These are phyloP conservation scores for Pythium insidiosum DNA, from an alignment of 352 stramenopile species.

Conservation along the genomic window DNA sequence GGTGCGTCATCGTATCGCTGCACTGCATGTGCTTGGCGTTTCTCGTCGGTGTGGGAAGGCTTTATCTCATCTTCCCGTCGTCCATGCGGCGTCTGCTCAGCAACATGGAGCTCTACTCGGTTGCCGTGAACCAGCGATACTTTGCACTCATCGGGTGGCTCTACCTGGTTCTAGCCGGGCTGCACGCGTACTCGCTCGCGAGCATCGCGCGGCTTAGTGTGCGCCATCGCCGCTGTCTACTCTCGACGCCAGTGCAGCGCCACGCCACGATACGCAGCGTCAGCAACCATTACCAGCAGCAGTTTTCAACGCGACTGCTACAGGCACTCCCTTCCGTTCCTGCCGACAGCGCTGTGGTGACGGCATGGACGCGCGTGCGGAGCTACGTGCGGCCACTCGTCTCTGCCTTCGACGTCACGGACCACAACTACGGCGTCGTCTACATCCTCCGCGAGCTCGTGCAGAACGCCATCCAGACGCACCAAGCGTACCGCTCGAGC, in stretches of 20 bases:
- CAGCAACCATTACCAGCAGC: no score
- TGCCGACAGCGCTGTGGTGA: neutral
- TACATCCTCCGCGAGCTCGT: constrained; percentile 8
- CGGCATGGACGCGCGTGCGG: neutral
- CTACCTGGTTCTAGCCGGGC: neutral
- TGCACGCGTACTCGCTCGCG: neutral
- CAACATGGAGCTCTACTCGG: neutral
- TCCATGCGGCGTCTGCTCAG: neutral
- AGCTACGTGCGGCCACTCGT: neutral
- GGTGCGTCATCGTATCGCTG: neutral
- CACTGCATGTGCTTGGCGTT: neutral
- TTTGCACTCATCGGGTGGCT: neutral
- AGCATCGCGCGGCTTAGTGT: neutral
- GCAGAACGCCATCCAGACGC: constrained; percentile 5
- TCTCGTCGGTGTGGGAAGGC: neutral
- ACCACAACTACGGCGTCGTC: neutral
- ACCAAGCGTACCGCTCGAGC: constrained; percentile 12
- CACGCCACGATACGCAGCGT: neutral
- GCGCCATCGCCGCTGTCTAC: neutral
- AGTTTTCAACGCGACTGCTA: no score
- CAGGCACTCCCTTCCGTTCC: no score
- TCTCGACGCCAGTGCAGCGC: neutral
- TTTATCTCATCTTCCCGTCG: neutral
- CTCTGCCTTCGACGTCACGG: neutral
- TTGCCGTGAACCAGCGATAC: neutral